Base-by-base conservation (phyloP, 371 early-diverging fungal genomes). In the Saksenaea vasiformis region DNA sequence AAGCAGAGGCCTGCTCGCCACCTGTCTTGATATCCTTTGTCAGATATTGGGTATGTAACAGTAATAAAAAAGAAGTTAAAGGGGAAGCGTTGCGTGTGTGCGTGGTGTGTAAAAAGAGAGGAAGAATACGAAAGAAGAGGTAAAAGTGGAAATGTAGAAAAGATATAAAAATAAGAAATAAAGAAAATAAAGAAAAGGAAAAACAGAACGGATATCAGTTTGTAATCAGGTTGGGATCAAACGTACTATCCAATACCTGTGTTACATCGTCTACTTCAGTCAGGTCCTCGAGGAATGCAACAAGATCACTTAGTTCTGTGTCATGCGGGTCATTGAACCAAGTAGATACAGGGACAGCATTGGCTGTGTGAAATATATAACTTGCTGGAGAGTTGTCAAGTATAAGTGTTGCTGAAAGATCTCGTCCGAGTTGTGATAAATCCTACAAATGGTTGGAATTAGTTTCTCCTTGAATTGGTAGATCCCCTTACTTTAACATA, bases 251-350 rank as follows among this genome's bases (percentile, higher is more conserved):
- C 13, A 70, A 58, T 10, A 70, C 61, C 27, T 62, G 61, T 1
- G 71, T 70, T 17, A 71, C 70, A 65, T 76, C 67, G n/a, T 72
- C 66, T 19, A 70, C 70, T 38, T 44, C 61, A 5, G 72, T 64
- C 10, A 72, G 58, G 22, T 76, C 71, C 64, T 91, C 91, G 63
- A 97, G 74, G 79, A 96, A 96, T 14, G 94, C 93, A 54, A 95
- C 89, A 60, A 97, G 78, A 64, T 97, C 96, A 66, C 90, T 75
- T 63, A 97, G 78, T 78, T 95, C 97, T 17, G 93, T 91, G 68
- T 97, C 98, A 70, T 93, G 92, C 15, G 89, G 91, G 73, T 98
- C 96, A 69, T 93, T 92, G 74, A 96, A 95, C 98, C 98, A 98
- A 13, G 90, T 86, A 15, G 93, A 89, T 57, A 98, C 92, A 15